Percentiles rank a stretch among this genome's conserved stretches.
Conservation (phyloP, 768 basidiomycete species). For the Lactarius deliciosus region DNA sequence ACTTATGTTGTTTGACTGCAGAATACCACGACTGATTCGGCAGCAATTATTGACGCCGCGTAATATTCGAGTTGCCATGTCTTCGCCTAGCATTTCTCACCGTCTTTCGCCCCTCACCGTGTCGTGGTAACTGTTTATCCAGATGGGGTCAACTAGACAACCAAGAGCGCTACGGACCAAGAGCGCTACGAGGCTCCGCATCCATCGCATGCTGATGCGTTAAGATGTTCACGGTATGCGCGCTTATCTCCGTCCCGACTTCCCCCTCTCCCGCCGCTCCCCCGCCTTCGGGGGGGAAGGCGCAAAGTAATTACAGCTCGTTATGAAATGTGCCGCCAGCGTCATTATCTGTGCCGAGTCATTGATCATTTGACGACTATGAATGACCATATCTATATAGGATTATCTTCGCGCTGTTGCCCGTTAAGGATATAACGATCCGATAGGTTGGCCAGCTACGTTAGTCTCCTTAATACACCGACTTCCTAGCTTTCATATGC, state of each 20-base stretch:
- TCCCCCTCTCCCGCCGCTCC: constrained; percentile 11
- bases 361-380: background rate
- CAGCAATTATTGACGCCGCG: background rate
- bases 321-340: constrained; percentile 7
- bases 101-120: background rate
- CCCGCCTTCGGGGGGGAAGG: constrained; percentile 7
- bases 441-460: background rate
- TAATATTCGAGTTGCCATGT: constrained; percentile 4
- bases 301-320: constrained; percentile 7
- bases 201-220: constrained; percentile 10
- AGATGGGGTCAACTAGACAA: constrained; percentile 5
- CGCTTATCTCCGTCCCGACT: constrained; percentile 6
- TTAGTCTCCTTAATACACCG: constrained; percentile 7
- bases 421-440: constrained; percentile 3
- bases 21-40: constrained; percentile 4
- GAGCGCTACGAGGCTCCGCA: constrained; percentile 13
- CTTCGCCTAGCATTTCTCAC: constrained; percentile 6
- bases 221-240: constrained; percentile 2
- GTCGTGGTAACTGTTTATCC: constrained; percentile 11
- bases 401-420: background rate
- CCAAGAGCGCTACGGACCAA: background rate
- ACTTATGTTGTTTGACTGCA: background rate
- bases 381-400: constrained; percentile 9
- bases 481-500: constrained; percentile 4
- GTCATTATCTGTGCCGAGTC: background rate